Evolutionary conservation across 75 land plant species (phyloP).

Genomic region (Pinus taeda): DNA sequence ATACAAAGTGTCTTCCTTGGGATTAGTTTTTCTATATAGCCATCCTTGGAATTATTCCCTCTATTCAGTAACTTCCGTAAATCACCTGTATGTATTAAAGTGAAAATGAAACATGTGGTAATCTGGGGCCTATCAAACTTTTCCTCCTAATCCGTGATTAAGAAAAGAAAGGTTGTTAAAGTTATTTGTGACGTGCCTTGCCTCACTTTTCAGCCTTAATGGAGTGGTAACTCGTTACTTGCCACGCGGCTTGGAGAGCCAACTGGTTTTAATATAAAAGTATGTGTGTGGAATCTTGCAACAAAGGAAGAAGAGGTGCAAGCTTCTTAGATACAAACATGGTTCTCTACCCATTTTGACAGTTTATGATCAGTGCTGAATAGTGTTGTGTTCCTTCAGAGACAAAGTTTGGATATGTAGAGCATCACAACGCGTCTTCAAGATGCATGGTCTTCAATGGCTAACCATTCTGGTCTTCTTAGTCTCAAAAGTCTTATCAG

Average conservation of each 20-base stretch:
- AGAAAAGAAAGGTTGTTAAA: no score
- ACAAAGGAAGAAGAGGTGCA: neutral
- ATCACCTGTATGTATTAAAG: neutral
- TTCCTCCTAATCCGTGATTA: no score
- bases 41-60: no score
- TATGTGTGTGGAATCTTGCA: conserved; percentile 1
- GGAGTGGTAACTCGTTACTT: neutral
- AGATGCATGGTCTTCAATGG: conserved; percentile 9
- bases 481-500: conserved; percentile 3
- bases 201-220: neutral
- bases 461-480: conserved; percentile 9
- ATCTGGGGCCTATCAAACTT: no score
- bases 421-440: neutral
- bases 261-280: neutral
- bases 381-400: neutral
- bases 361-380: neutral
- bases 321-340: neutral
- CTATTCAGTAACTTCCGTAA: neutral
- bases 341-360: neutral
- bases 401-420: neutral
- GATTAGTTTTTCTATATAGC: no score
- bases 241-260: neutral
- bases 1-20: no score
- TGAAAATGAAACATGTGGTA: neutral
- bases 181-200: neutral